These are phyloP conservation scores for Aaosphaeria pasadenensis DNA, from an alignment of 2,329 filamentous ascomycete species.

Conservation along the genomic window DNA sequence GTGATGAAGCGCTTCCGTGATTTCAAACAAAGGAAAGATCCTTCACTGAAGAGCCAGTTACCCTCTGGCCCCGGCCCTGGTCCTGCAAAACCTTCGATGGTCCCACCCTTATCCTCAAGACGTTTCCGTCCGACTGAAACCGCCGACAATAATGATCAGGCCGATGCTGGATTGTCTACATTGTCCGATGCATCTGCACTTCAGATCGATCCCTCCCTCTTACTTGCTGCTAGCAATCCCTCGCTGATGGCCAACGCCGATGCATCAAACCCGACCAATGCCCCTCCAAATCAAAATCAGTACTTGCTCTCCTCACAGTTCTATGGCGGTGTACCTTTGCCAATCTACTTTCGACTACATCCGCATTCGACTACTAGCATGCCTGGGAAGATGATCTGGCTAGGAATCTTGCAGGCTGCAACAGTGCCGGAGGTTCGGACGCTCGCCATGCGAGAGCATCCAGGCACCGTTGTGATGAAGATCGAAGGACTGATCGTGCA, in stretches of 20 bases:
- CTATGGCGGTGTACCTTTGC: conserved; percentile 40
- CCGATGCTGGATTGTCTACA: conserved; percentile 1
- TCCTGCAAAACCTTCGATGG: conserved; percentile 31
- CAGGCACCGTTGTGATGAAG: conserved; percentile 56
- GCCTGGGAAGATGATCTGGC: conserved; percentile 57
- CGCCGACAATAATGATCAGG: background rate
- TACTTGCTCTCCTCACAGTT: conserved; percentile 2
- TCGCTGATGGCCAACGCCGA: conserved; percentile 29
- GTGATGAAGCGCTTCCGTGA: conserved; percentile 75
- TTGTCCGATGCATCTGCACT: conserved; percentile 49
- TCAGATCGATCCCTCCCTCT: conserved; percentile 62
- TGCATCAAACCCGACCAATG: background rate
- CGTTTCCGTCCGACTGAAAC: conserved; percentile 28
- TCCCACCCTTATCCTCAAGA: conserved; percentile 10
- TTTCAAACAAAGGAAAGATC: conserved; percentile 58
- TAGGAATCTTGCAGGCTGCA: conserved; percentile 58
- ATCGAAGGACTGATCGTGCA: conserved; percentile 65
- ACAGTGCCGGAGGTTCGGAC: conserved; percentile 62
- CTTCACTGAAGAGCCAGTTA: conserved; percentile 42
- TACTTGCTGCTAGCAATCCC: conserved; percentile 55
- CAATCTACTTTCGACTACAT: conserved; percentile 69
- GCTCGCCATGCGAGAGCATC: conserved; percentile 60
- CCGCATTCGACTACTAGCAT: conserved; percentile 57
- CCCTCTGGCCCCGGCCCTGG: conserved; percentile 43
- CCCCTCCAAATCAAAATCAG: conserved; percentile 2